A percentile compares a stretch with the other conserved stretches of the same genome.
Conservation (phyloP, 2,329 filamentous ascomycete species). For the Pseudocercospora eumusae region DNA sequence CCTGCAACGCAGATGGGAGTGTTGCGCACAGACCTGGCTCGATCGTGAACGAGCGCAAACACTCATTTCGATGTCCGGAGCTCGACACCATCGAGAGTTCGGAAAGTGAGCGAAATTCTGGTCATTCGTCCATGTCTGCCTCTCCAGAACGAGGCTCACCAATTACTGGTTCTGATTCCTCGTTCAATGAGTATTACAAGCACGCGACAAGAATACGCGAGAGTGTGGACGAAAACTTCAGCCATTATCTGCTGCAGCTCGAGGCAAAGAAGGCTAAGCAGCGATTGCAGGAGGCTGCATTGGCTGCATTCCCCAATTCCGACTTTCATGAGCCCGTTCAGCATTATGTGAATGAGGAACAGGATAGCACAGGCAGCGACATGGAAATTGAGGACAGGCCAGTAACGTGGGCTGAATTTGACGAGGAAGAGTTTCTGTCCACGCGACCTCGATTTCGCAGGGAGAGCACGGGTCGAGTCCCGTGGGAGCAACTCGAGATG, state of each 20-base stretch:
- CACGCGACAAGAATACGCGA: slow-evolving; percentile 58
- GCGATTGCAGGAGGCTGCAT: slow-evolving; percentile 73
- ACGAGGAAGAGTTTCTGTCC: slow-evolving; percentile 41
- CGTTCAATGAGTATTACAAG: slow-evolving; percentile 48
- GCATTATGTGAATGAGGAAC: slow-evolving; percentile 66
- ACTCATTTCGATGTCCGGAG: slow-evolving; percentile 63
- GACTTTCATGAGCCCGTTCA: slow-evolving; percentile 69
- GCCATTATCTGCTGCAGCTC: slow-evolving; percentile 74
- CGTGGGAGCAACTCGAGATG: slow-evolving; percentile 80
- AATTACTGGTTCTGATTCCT: slow-evolving; percentile 52
- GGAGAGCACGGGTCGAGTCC: slow-evolving; percentile 63
- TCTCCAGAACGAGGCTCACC: slow-evolving; percentile 42
- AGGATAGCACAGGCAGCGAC: slow-evolving; percentile 36
- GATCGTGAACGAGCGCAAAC: slow-evolving; percentile 42
- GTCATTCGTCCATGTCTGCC: slow-evolving; percentile 49
- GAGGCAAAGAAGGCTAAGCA: slow-evolving; percentile 78
- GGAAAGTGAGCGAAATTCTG: slow-evolving; percentile 48
- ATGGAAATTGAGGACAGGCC: slow-evolving; percentile 42
- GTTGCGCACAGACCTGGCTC: slow-evolving; percentile 35
- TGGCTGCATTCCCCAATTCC: slow-evolving; percentile 73
- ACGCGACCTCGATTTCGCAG: slow-evolving; percentile 44
- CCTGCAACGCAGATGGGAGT: slow-evolving; percentile 39
- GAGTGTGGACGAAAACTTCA: slow-evolving; percentile 74
- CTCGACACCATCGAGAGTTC: slow-evolving; percentile 63
- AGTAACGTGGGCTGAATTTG: slow-evolving; percentile 41